Evolutionary conservation across 352 stramenopile species (phyloP).

Genomic region (Pythium rishiriense): DNA sequence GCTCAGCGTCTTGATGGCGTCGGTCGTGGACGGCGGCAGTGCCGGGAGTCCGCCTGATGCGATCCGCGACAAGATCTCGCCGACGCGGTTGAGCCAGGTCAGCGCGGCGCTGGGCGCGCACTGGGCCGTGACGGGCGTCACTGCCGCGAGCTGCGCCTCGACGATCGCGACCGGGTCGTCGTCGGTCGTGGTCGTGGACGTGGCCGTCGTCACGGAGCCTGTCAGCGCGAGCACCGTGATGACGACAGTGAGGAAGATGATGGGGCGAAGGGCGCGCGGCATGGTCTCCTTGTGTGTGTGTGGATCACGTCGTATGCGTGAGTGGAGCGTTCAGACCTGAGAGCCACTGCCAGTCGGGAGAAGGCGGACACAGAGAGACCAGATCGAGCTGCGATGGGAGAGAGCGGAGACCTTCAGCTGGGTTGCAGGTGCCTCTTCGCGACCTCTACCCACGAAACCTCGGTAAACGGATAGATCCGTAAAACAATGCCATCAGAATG

Average conservation of each 20-base stretch:
- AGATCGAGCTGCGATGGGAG: neutral
- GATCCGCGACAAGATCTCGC: slow-evolving; percentile 46
- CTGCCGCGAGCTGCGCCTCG: slow-evolving; percentile 34
- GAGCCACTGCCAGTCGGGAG: too few species aligned
- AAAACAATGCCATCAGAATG: too few species aligned
- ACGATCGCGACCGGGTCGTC: slow-evolving; percentile 16
- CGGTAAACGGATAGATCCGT: neutral
- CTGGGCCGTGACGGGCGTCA: slow-evolving; percentile 32
- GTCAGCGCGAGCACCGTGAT: neutral
- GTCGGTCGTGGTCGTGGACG: neutral
- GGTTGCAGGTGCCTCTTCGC: neutral
- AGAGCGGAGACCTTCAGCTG: neutral
- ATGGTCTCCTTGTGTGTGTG: neutral
- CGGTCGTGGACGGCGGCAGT: slow-evolving; percentile 37
- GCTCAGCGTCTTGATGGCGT: slow-evolving; percentile 39
- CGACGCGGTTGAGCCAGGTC: slow-evolving; percentile 39
- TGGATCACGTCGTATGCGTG: too few species aligned
- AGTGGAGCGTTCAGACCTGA: too few species aligned
- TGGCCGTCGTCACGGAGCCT: neutral
- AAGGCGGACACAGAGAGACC: neutral
- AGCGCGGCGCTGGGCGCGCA: slow-evolving; percentile 23
- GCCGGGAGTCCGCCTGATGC: slow-evolving; percentile 38
- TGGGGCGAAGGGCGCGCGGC: slow-evolving; percentile 7
- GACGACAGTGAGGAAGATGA: neutral
- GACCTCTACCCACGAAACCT: neutral